Percentiles rank a stretch among this genome's conserved stretches.
Evolutionary conservation across 306 rosid species (phyloP).

Genomic region (Prunus mume): DNA sequence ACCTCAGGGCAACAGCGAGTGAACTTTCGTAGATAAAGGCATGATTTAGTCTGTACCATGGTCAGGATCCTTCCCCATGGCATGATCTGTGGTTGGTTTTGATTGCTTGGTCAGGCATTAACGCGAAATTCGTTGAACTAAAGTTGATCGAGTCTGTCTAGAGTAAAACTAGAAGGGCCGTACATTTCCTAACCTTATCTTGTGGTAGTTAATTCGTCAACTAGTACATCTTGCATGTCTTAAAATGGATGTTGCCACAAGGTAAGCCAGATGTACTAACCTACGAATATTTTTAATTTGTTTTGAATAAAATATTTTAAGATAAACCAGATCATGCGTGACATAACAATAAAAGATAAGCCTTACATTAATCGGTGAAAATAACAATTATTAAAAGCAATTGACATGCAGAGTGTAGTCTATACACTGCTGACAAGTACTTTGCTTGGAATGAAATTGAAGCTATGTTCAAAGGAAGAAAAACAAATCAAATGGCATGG

Average conservation of each 20-base stretch:
- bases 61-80: background rate
- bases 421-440: background rate
- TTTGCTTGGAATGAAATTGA: background rate
- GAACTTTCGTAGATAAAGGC: background rate
- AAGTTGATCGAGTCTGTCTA: background rate
- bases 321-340: no score
- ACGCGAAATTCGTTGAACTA: background rate
- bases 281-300: no score
- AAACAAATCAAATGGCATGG: background rate
- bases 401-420: background rate
- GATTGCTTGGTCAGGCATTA: background rate
- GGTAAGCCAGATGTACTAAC: no score
- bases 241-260: no score
- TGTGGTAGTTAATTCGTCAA: background rate
- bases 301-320: no score
- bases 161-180: background rate
- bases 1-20: background rate
- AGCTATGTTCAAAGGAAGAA: background rate
- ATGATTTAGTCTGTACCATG: background rate
- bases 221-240: background rate
- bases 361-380: background rate
- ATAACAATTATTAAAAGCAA: background rate
- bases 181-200: background rate
- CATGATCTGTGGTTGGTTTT: background rate
- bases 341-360: background rate